Evolutionary conservation across 345 rosid genomes (phyloP).

Genomic region (Linum usitatissimum): DNA sequence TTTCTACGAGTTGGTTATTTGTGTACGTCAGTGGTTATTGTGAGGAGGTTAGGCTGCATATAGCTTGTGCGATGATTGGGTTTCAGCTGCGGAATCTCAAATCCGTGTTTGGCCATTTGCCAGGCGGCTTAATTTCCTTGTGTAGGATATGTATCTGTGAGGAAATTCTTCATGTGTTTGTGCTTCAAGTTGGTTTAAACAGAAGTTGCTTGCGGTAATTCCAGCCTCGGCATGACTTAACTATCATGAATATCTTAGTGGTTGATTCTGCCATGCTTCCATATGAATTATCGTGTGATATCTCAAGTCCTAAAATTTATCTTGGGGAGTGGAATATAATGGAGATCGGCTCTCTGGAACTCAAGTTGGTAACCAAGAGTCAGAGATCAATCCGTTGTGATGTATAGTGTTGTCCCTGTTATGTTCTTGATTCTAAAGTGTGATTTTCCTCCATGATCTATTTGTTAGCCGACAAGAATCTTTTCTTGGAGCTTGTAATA

Average conservation of each 20-base stretch:
- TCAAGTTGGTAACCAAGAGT: too few relatives aligned
- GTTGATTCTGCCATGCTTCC: too few relatives aligned
- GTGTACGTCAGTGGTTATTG: too few relatives aligned
- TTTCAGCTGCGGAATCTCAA: neutral
- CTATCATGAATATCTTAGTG: too few relatives aligned
- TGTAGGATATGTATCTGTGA: neutral
- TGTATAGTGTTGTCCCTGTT: neutral
- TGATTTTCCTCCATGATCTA: neutral
- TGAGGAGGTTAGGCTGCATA: too few relatives aligned
- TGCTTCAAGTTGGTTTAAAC: neutral
- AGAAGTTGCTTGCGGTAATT: too few relatives aligned
- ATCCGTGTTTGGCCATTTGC: neutral
- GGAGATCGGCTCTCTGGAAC: too few relatives aligned
- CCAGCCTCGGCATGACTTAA: too few relatives aligned
- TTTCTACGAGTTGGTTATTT: neutral
- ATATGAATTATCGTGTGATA: too few relatives aligned
- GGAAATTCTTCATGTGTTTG: neutral
- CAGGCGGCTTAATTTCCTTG: neutral
- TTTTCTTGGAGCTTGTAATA: neutral
- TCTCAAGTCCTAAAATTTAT: too few relatives aligned
- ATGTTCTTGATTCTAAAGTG: neutral
- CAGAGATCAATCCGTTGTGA: neutral
- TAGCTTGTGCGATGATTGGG: neutral
- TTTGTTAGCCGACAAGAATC: neutral
- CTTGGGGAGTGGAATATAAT: too few relatives aligned